Conservation (phyloP, 306 rosid genomes). For the Lathyrus aphaca region DNA sequence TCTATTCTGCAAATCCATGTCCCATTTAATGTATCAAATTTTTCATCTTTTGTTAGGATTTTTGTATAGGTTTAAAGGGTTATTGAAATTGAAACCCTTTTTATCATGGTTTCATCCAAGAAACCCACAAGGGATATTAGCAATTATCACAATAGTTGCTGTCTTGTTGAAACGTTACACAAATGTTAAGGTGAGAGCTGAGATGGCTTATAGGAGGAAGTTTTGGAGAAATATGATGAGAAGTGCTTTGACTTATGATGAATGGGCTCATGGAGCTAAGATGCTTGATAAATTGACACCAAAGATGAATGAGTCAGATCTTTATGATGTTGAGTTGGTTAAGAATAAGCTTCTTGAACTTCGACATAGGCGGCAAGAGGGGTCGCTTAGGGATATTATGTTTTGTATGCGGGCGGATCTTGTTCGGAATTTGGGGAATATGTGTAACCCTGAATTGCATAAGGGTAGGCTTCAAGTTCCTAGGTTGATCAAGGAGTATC, state of each 20-base stretch:
- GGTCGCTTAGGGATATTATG: constrained; percentile 80
- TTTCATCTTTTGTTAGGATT: constrained; percentile 49
- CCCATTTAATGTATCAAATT: constrained; percentile 67
- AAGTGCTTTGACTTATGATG: constrained; percentile 89
- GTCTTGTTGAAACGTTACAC: constrained; percentile 81
- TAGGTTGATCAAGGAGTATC: constrained; percentile 82
- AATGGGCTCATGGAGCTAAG: constrained; percentile 99
- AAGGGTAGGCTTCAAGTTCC: constrained; percentile 92
- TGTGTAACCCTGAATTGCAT: constrained; percentile 94
- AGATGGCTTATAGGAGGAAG: constrained; percentile 90
- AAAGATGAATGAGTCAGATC: constrained; percentile 80
- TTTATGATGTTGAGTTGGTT: constrained; percentile 81
- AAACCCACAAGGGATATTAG: constrained; percentile 91
- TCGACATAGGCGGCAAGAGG: constrained; percentile 74
- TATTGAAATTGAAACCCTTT: constrained; percentile 52
- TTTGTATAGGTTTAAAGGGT: constrained; percentile 54
- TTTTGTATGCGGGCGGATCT: constrained; percentile 98
- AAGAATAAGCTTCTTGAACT: constrained; percentile 92
- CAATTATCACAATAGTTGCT: constrained; percentile 83
- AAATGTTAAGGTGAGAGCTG: constrained; percentile 75
- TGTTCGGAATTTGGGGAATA: constrained; percentile 83
- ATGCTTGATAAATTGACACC: constrained; percentile 95
- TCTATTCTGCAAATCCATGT: constrained; percentile 79
- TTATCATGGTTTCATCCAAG: constrained; percentile 81
- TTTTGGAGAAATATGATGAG: constrained; percentile 98